Evolutionary conservation across 1,284 basidiomycete genomes (phyloP).

Genomic region (Cryptococcus jaspeensis): DNA sequence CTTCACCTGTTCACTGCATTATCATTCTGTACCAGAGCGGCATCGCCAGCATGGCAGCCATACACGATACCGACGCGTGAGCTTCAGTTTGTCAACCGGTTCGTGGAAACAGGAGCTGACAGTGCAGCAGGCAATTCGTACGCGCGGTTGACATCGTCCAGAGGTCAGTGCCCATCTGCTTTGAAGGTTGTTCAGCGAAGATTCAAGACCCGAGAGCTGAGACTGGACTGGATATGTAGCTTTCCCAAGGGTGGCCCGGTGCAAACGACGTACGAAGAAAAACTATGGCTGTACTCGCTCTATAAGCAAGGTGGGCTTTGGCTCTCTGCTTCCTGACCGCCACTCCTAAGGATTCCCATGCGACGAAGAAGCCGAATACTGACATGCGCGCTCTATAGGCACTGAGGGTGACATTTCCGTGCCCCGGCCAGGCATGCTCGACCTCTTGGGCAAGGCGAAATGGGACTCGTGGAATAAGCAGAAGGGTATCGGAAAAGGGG

Average conservation of each 20-base stretch:
- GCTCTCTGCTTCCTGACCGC: not conserved
- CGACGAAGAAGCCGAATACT: too few species aligned
- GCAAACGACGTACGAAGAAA: constrained; percentile 95
- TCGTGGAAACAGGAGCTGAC: not conserved
- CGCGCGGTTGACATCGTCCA: constrained; percentile 94
- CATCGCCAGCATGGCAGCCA: not conserved
- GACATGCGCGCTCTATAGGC: constrained; percentile 15
- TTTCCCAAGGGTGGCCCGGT: constrained; percentile 93
- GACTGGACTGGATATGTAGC: constrained; percentile 23
- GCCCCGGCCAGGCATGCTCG: constrained; percentile 44
- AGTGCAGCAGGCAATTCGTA: constrained; percentile 68
- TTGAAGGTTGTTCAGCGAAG: not conserved
- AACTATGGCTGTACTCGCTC: constrained; percentile 90
- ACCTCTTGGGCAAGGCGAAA: constrained; percentile 91
- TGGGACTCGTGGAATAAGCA: constrained; percentile 97
- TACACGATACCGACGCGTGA: constrained; percentile 9
- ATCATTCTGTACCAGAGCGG: not conserved
- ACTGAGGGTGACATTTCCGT: constrained; percentile 45
- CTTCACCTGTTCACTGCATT: too few species aligned
- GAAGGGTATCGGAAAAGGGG: constrained; percentile 69
- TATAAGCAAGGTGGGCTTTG: constrained; percentile 78
- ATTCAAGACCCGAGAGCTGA: constrained; percentile 1
- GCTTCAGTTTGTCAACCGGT: not conserved
- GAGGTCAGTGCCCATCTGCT: constrained; percentile 28
- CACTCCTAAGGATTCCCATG: too few species aligned